Percentiles rank a stretch among this genome's conserved stretches.
These are phyloP conservation scores for Loxodes magnus DNA, from an alignment of 73 alveolate species.

Conservation along the genomic window DNA sequence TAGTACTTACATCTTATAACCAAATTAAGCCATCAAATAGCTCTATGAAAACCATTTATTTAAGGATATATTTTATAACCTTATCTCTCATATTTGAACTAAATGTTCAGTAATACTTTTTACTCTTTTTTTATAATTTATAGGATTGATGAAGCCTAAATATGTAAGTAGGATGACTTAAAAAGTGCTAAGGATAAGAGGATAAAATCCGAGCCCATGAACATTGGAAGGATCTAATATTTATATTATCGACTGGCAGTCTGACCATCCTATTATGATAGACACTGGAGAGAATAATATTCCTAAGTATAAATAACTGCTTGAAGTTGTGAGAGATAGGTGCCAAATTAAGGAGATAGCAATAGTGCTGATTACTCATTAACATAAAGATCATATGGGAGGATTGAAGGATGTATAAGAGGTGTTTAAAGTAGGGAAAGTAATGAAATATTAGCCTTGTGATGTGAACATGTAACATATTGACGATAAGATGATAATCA, in stretches of 20 bases:
- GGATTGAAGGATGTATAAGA: slow-evolving; percentile 16
- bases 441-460: slow-evolving; percentile 5
- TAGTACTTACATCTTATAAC: no score
- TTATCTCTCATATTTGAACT: no score
- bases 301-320: slow-evolving; percentile 15
- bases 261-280: slow-evolving; percentile 21
- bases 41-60: no score
- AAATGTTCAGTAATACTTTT: no score
- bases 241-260: slow-evolving; percentile 42
- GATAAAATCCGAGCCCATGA: no score
- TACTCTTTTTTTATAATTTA: no score
- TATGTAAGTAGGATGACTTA: no score
- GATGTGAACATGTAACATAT: neutral
- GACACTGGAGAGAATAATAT: slow-evolving; percentile 55
- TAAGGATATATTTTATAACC: no score
- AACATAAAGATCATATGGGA: slow-evolving; percentile 48
- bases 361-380: slow-evolving; percentile 48
- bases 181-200: no score
- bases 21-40: no score
- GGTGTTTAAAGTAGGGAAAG: neutral
- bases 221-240: slow-evolving; percentile 49
- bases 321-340: slow-evolving; percentile 19
- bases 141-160: no score
- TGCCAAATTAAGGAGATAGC: no score
- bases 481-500: slow-evolving; percentile 19